Percentiles rank a stretch among this genome's conserved stretches.
These are phyloP conservation scores for Larix kaempferi DNA, from an alignment of 75 land plant genomes.

Conservation along the genomic window DNA sequence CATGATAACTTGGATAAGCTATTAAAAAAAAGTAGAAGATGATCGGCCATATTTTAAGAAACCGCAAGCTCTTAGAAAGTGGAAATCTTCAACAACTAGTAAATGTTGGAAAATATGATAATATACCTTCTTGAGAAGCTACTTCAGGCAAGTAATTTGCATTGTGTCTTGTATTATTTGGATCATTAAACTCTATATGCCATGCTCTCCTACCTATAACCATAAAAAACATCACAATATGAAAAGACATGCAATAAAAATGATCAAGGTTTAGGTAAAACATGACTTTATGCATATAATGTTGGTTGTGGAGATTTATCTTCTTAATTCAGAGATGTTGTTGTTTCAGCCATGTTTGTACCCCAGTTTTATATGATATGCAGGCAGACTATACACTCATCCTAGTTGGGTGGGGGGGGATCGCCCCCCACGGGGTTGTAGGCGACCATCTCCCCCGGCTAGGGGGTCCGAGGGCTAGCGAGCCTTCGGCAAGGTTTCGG, in stretches of 20 bases:
- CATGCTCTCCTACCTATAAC: constrained; percentile 92
- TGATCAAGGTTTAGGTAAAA: neutral
- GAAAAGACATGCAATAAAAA: neutral
- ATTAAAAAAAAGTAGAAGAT: neutral
- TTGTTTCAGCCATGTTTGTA: too few species aligned
- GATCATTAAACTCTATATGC: constrained; percentile 97
- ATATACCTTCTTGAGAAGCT: constrained; percentile 91
- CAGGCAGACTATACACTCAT: too few species aligned
- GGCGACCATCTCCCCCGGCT: too few species aligned
- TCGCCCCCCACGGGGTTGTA: too few species aligned
- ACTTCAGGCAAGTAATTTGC: constrained; percentile 99
- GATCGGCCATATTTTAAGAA: neutral
- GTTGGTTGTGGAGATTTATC: too few species aligned
- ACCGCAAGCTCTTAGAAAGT: neutral
- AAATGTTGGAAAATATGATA: neutral
- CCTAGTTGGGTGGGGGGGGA: too few species aligned
- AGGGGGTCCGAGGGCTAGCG: too few species aligned
- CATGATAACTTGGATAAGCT: too few species aligned
- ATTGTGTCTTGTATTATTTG: constrained; percentile 75
- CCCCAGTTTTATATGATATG: too few species aligned
- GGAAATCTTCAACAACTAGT: neutral
- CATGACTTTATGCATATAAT: neutral
- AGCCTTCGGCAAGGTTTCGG: too few species aligned
- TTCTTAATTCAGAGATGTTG: too few species aligned
- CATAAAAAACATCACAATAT: neutral